These are phyloP conservation scores for Hyaloscypha variabilis DNA, from an alignment of 495 filamentous ascomycete species.

Conservation along the genomic window DNA sequence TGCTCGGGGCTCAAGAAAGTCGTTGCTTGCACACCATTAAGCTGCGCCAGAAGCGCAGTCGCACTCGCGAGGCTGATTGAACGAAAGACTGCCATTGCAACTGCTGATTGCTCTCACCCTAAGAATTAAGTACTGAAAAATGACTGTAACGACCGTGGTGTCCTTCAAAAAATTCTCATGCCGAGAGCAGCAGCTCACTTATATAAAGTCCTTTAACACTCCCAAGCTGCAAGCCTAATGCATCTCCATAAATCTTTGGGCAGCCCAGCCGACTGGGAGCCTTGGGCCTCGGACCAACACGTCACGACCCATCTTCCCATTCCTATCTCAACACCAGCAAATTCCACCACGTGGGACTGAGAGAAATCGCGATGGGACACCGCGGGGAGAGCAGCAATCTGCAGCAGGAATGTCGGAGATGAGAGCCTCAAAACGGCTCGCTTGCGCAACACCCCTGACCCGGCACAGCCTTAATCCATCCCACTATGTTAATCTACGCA, in stretches of 20 bases:
- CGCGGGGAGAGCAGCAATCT: not conserved
- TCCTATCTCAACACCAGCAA: not conserved
- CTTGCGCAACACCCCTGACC: slow-evolving; percentile 12
- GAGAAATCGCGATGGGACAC: not conserved
- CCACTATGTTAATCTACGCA: not conserved
- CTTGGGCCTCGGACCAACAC: not conserved
- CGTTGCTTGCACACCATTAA: slow-evolving; percentile 4
- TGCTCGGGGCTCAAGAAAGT: slow-evolving; percentile 34
- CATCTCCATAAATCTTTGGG: not conserved
- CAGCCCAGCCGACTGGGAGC: not conserved
- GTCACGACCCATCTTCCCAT: not conserved
- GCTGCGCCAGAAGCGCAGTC: not conserved
- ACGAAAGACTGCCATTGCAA: slow-evolving; percentile 16
- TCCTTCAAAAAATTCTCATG: not conserved
- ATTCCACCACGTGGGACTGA: not conserved
- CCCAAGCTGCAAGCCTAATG: too few species aligned
- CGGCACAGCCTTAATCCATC: not conserved
- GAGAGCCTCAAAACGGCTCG: slow-evolving; percentile 11
- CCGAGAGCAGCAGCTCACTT: not conserved
- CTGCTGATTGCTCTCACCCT: not conserved
- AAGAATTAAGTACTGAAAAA: slow-evolving; percentile 1
- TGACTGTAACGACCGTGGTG: not conserved
- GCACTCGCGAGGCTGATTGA: slow-evolving; percentile 7
- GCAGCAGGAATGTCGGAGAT: slow-evolving; percentile 2
- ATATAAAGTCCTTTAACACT: not conserved